Base-by-base conservation (phyloP, 768 basidiomycete species). In the Collybia nuda region DNA sequence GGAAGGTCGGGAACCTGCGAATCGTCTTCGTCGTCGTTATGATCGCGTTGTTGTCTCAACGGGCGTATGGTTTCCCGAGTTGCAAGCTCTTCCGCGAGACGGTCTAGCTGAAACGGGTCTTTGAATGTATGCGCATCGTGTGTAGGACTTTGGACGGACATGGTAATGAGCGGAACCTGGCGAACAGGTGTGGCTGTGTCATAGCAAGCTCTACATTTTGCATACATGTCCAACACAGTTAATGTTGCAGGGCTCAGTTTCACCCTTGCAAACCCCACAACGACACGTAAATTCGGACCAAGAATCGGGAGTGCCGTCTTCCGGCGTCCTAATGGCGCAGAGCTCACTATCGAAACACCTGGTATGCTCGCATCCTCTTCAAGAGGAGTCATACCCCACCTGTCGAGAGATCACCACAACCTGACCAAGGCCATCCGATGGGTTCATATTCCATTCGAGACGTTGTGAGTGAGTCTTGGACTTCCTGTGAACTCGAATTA, bases 1-100 rank as follows among this genome's bases (percentile, higher is more conserved):
- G 87, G 88, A 19, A 90, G 74, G 56, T 82, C 78, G 54, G 76
- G 75, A 32, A 59, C 47, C 39, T 23, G 15, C 3, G 36, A 18
- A 9, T 57, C 53, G 22, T 51, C 35, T 36, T 58, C 56, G 44
- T 56, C 58, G 21, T 51, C 53, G 22, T 51, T 29, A 37, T 58
- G 56, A 42, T 56, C 58, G 21, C 50, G 47, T 19, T 54, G 55
- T 48, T 29, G 48, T 4, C 35, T 24, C 17, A 40, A 46, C 22
- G 50, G 43, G 40, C 58, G 54, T 4, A 64, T 57, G 1, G 67
- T 62, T 62, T 88, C 85, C 44, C 85, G 77, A 6, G 61, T 70
- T 17, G 67, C 84, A 15, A 90, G 81, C 58, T 90, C 88, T 55
- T 88, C 83, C 6, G 86, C 88, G 32, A 90, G 78, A 37, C 84